Base-by-base conservation (phyloP, 176 grass and related monocot genomes). In the Eragrostis nindensis region DNA sequence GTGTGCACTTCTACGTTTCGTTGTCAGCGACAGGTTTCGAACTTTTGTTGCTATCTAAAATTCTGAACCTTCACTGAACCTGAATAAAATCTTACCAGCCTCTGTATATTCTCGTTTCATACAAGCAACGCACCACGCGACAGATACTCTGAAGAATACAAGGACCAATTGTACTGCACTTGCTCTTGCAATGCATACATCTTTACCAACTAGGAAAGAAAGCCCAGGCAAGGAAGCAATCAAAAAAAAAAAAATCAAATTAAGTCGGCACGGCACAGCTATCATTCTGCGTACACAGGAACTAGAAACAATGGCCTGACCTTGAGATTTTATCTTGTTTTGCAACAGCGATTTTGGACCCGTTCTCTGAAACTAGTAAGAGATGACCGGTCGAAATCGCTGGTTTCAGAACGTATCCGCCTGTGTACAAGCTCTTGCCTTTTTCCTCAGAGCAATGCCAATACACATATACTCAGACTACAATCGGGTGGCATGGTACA, bases 41-140 rank as follows among this genome's bases (percentile, higher is more conserved):
- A 27, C 70, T 62, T 79, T 78, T 73, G 57, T 65, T 66, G 38
- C 38, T 18, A 46, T 73, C 48, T 73, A 49, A 79, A 83, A n/a
- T 18, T 56, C 38, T 66, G 49, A 66, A 74, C 15, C 24, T 12
- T 66, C 71, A 45, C 1, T 55, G 71, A 16, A 63, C 9, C 60
- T 56, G 76, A 15, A 40, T 47, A 32, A 44, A 65, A 55, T 38
- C 36, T 30, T 73, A 36, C 6, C 1, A 5, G 26, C 39, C 39
- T 57, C 14, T 43, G 26, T 12, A 16, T 66, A 47, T 65, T 66
- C 36, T 25, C 38, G 63, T 21, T 26, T 25, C 32, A 11, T 27
- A 25, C 68, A 79, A 36, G 68, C 69, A 54, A 65, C 44, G 0
- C 26, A 19, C 43, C 45, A 71, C 36, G 15, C 21, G 56, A 56